phyloP scores from a whole-genome alignment of 2,329 filamentous ascomycete species.

The Xylaria sp. region DNA sequence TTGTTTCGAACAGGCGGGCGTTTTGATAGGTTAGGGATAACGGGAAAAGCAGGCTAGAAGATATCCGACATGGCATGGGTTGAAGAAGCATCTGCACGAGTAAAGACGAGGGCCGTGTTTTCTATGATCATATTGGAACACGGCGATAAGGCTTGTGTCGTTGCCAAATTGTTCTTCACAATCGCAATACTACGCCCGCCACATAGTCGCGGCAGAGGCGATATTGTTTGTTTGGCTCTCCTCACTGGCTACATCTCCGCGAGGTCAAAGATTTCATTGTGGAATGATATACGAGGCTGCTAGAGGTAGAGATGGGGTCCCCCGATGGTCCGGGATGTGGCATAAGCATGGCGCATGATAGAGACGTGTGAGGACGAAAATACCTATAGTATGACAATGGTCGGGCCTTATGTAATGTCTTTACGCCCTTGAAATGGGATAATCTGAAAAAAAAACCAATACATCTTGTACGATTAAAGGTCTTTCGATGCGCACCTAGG shows the following conservation, averaged over 20 bases:
- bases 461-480: background rate
- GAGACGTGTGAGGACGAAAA: slow-evolving; percentile 15
- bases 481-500: background rate
- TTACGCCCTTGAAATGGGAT: slow-evolving; percentile 11
- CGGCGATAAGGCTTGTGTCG: slow-evolving; percentile 5
- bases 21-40: slow-evolving; percentile 36
- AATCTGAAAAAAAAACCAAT: slow-evolving; percentile 2
- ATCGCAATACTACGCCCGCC: slow-evolving; percentile 4
- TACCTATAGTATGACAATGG: slow-evolving; percentile 23
- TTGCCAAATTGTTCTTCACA: slow-evolving; percentile 2
- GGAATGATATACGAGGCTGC: slow-evolving; percentile 35
- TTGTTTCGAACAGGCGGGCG: slow-evolving; percentile 37
- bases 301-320: slow-evolving; percentile 34
- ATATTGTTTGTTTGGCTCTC: slow-evolving; percentile 11
- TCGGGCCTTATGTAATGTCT: slow-evolving; percentile 21
- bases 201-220: slow-evolving; percentile 18
- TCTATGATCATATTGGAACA: slow-evolving; percentile 13
- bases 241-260: slow-evolving; percentile 22
- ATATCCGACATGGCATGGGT: slow-evolving; percentile 17
- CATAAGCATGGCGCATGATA: slow-evolving; percentile 31
- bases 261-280: slow-evolving; percentile 32
- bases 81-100: slow-evolving; percentile 20
- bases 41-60: slow-evolving; percentile 32
- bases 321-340: slow-evolving; percentile 20
- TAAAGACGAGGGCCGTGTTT: slow-evolving; percentile 10